Conservation (phyloP, 495 filamentous ascomycete genomes). For the Thermochaetoides thermophila region DNA sequence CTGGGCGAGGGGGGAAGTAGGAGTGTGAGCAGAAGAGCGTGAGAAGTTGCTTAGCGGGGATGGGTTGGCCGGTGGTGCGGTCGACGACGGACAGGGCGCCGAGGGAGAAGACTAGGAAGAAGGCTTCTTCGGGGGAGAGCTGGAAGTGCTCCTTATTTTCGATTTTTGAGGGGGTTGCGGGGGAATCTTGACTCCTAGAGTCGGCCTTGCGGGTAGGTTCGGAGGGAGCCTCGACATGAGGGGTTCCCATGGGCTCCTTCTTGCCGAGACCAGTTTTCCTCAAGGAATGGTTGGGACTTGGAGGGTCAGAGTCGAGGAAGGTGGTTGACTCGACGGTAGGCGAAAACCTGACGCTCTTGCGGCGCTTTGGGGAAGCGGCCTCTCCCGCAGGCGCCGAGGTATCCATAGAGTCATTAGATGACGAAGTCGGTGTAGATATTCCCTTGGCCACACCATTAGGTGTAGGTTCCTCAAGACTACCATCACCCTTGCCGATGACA, state of each 20-base stretch:
- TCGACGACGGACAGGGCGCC: slow-evolving; percentile 59
- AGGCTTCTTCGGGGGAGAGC: slow-evolving; percentile 75
- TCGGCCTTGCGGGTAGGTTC: too few relatives aligned
- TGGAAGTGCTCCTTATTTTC: slow-evolving; percentile 83
- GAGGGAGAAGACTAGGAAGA: slow-evolving; percentile 75
- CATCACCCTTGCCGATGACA: background rate
- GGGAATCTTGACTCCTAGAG: too few relatives aligned
- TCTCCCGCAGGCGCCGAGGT: too few relatives aligned
- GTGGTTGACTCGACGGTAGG: slow-evolving; percentile 43
- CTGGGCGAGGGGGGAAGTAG: slow-evolving; percentile 44
- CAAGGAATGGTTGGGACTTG: slow-evolving; percentile 17
- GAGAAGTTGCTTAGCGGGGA: slow-evolving; percentile 41
- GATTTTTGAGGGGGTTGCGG: slow-evolving; percentile 29
- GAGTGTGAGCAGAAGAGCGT: slow-evolving; percentile 50
- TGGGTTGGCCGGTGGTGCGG: slow-evolving; percentile 31
- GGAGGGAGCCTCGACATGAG: too few relatives aligned
- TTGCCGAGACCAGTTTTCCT: too few relatives aligned
- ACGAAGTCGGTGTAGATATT: slow-evolving; percentile 1
- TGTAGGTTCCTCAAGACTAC: background rate
- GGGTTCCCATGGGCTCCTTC: too few relatives aligned
- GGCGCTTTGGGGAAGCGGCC: slow-evolving; percentile 16
- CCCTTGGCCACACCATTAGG: slow-evolving; percentile 1
- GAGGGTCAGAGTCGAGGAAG: slow-evolving; percentile 34
- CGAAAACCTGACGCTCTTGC: slow-evolving; percentile 52
- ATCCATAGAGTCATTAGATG: slow-evolving; percentile 3